A percentile compares a stretch with the other conserved stretches of the same genome.
phyloP scores from a whole-genome alignment of 129 eudicot species.

The Sambucus nigra region DNA sequence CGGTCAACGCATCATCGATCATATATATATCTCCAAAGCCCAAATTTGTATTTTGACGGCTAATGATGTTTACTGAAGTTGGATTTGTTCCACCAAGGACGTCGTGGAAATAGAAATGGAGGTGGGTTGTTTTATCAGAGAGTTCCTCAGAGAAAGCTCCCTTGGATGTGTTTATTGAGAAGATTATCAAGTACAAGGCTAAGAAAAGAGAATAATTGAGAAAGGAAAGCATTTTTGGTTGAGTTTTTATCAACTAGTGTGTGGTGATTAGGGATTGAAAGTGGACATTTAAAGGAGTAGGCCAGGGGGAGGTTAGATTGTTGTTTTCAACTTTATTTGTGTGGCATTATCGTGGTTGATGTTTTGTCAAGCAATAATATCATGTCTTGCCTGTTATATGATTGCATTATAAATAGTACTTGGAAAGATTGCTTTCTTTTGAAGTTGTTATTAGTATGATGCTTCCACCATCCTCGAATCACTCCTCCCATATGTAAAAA shows the following conservation, averaged over 20 bases:
- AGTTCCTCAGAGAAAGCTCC: slow-evolving; percentile 6
- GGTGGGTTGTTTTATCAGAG: slow-evolving; percentile 10
- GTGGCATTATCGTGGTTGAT: not conserved
- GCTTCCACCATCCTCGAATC: no score
- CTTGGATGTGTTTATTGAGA: not conserved
- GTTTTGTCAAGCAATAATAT: not conserved
- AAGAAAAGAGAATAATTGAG: not conserved
- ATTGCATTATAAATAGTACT: no score
- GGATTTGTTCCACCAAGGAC: slow-evolving; percentile 6
- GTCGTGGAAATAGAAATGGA: slow-evolving; percentile 20
- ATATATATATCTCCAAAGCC: slow-evolving; percentile 17
- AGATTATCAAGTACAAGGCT: not conserved
- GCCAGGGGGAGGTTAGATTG: no score
- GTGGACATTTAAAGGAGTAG: not conserved
- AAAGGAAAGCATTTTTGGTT: not conserved
- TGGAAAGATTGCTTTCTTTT: not conserved
- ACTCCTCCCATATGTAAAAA: no score
- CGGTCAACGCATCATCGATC: slow-evolving; percentile 40
- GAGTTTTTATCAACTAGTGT: not conserved
- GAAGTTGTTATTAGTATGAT: no score
- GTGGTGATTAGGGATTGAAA: not conserved
- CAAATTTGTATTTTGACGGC: not conserved
- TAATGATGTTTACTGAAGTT: not conserved
- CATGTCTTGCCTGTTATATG: not conserved
- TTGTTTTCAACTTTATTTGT: no score